These are phyloP conservation scores for Solanum chiquidenum DNA, from an alignment of 257 asterid species.

Conservation along the genomic window DNA sequence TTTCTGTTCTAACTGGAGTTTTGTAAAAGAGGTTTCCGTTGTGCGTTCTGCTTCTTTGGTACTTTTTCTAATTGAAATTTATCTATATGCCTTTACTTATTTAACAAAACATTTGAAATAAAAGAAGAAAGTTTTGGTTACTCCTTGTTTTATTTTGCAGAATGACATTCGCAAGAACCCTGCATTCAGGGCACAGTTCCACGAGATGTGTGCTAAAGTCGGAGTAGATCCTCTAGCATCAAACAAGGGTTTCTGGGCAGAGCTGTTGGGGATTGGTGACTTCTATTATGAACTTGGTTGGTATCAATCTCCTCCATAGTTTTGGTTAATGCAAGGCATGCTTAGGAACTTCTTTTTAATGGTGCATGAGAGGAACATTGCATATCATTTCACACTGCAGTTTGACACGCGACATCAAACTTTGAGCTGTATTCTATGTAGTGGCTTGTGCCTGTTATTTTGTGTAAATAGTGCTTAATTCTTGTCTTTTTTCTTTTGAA, in stretches of 20 bases:
- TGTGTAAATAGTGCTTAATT: background rate
- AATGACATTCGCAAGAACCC: constrained; percentile 97
- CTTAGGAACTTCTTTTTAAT: background rate
- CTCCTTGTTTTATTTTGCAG: constrained; percentile 28
- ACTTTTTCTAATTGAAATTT: background rate
- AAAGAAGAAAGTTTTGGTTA: background rate
- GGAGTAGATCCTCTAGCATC: constrained; percentile 99
- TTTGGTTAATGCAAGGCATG: background rate
- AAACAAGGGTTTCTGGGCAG: constrained; percentile 99
- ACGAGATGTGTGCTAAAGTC: constrained; percentile 98
- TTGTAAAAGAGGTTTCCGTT: background rate
- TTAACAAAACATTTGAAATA: background rate
- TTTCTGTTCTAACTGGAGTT: background rate
- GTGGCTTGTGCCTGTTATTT: background rate
- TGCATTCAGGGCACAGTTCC: constrained; percentile 88
- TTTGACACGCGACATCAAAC: background rate
- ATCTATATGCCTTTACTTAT: background rate
- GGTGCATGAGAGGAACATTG: background rate
- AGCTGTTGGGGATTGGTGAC: constrained; percentile 90
- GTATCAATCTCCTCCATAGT: constrained; percentile 18
- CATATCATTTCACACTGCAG: background rate
- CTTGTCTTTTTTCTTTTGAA: background rate
- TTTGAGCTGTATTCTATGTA: background rate
- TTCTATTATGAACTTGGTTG: constrained; percentile 96
- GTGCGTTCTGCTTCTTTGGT: background rate